Evolutionary conservation across 2,329 filamentous ascomycete genomes (phyloP), one percentile per base, ranked within the genome.

Genomic region (Aspergillus sclerotialis): DNA sequence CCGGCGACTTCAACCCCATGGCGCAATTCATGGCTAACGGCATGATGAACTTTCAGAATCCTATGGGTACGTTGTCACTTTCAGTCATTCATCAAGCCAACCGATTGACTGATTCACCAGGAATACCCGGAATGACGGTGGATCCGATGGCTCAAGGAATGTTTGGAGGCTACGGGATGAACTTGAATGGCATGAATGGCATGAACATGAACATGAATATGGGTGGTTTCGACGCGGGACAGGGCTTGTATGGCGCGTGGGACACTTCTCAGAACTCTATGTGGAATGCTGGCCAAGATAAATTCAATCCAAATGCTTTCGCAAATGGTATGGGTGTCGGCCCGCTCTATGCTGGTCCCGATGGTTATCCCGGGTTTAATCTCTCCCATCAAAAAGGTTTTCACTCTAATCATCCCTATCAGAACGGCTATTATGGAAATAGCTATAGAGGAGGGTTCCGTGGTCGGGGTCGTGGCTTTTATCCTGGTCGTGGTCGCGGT

Each of bases 251-350:
- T 76, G 78, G 80, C 76, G 81, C 80, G 72, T 86, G 82, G 81
- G 84, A 82, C 73, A 75, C 75, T 72, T 81, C 82, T 69, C 80
- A 84, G 70, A 78, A 63, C 56, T 64, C 58, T 63, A 63, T 80
- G 73, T 87, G 82, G 82, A 84, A 81, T 80, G 77, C 78, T 73
- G 77, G 78, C 73, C 81, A 83, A 82, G 82, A 85, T 85, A 87
- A 85, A 82, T 86, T 78, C 80, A 88, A 82, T 76, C 75, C 78
- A 83, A 86, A 78, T 84, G 79, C 78, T 76, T 75, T 68, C 56
- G 58, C 77, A 67, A 63, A 73, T 75, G 78, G 79, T 73, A 84
- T 84, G 76, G n/a, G n/a, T n/a, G n/a, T n/a, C n/a, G 80, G 78
- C 73, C 79, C 80, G 84, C 82, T 85, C 69, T 86, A 76, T 78